These are phyloP conservation scores for Trichosporon ovoides DNA, from an alignment of 1,284 basidiomycete genomes.

Conservation along the genomic window DNA sequence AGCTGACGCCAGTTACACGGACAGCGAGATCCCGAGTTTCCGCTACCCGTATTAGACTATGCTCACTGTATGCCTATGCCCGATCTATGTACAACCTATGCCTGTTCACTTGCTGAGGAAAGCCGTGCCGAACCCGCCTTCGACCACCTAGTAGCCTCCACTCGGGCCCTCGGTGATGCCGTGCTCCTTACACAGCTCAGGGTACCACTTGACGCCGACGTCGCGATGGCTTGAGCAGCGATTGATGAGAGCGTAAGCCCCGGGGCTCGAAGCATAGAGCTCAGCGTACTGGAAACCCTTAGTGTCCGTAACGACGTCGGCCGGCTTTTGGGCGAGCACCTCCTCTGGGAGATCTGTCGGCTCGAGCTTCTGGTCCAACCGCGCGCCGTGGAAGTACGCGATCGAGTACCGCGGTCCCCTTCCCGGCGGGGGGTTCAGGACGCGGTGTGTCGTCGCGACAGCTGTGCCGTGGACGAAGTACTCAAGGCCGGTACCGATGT, in stretches of 20 bases:
- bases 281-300: constrained; percentile 20
- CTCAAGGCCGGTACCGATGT: constrained; percentile 81
- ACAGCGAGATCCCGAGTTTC: neutral
- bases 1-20: neutral
- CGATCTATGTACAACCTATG: no score
- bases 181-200: constrained; percentile 16
- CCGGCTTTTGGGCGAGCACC: constrained; percentile 16
- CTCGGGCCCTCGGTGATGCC: constrained; percentile 12
- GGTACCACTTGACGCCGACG: constrained; percentile 19
- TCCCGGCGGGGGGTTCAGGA: constrained; percentile 60
- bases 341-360: constrained; percentile 10
- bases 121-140: no score
- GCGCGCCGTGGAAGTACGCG: constrained; percentile 53
- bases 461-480: constrained; percentile 84
- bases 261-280: constrained; percentile 17
- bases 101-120: no score
- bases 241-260: constrained; percentile 16
- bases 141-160: constrained; percentile 10
- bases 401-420: constrained; percentile 70
- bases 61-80: no score
- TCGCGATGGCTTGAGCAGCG: constrained; percentile 18
- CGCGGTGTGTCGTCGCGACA: constrained; percentile 77
- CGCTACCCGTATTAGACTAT: no score
- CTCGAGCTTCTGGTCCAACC: constrained; percentile 16
- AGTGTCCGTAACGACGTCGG: constrained; percentile 19